Base-by-base conservation (phyloP, 306 rosid species). In the Leucaena leucocephala region DNA sequence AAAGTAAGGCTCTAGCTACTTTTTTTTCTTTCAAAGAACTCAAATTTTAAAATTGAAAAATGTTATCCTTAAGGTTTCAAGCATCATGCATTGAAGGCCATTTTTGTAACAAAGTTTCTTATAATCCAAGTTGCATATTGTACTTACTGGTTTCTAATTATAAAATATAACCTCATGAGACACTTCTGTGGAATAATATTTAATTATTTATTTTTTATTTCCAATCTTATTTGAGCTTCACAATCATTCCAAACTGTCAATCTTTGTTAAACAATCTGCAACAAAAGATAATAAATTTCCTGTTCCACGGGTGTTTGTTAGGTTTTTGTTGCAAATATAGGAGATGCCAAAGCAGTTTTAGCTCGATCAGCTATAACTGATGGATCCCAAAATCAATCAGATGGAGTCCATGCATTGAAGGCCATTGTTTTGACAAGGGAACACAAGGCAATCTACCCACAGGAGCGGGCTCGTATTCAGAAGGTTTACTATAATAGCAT, bases 361-460 rank as follows among this genome's bases (percentile, higher is more conserved):
- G 98, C 91, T 77, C 94, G 97, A 68, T 90, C 92, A 62, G 66
- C 86, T 77, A 4, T 82, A 39, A 21, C 58, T 71, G 88, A 86
- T 80, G 89, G 84, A 67, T 84, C 88, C 54, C 81, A 48, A 61
- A 82, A 79, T 82, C 74, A 77, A 71, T 71, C 92, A 13, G 83
- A 85, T 75, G 88, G 88, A 64, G 87, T 64, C 45, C 74, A 80
- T 68, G 76, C 66, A 3, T 80, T 90, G 82, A 94, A 90, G 84
- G 97, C 96, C 82, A 94, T 94, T 80, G 97, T 94, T 80, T 88
- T 94, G 84, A 91, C 97, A 0, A 91, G 96, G 79, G 98, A 94
- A 76, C 98, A 91, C 88, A 91, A 91, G 80, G 96, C 97, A 78
- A 94, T 91, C 80, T 94, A 79, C 83, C 94, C 98, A 14, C 91